Conservation (phyloP, 331 rosid species). For the Malus hybrid region DNA sequence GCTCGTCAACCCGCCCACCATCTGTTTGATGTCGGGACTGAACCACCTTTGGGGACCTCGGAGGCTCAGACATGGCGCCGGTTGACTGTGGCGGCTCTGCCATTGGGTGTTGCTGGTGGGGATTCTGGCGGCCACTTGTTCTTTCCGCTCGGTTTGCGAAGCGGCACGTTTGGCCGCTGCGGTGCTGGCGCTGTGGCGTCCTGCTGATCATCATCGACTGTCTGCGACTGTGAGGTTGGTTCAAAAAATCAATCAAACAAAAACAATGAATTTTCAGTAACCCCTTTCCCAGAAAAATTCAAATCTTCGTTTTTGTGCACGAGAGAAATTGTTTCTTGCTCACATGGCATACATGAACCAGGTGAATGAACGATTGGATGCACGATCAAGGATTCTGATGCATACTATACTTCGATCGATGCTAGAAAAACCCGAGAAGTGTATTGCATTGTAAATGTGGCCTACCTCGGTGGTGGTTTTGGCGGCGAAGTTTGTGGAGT, state of each 20-base stretch:
- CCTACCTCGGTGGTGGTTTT: background rate
- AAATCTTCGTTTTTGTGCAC: background rate
- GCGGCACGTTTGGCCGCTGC: conserved; percentile 20
- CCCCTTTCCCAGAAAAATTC: background rate
- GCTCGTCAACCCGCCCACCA: conserved; percentile 4
- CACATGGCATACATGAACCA: background rate
- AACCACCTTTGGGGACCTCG: conserved; percentile 2
- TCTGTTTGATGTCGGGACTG: background rate
- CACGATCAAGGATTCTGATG: background rate
- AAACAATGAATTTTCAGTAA: background rate
- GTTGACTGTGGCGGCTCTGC: background rate
- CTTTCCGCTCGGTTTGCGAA: conserved; percentile 7
- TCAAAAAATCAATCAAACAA: background rate
- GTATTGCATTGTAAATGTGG: background rate
- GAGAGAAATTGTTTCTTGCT: background rate
- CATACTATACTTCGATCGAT: background rate
- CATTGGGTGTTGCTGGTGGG: conserved; percentile 31
- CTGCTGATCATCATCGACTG: background rate
- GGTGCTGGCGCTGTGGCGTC: background rate
- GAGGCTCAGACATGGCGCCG: conserved; percentile 15
- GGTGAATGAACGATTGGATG: background rate
- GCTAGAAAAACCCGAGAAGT: background rate
- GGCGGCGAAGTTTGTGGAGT: conserved; percentile 21
- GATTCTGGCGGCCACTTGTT: conserved; percentile 33
- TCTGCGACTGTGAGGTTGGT: background rate